These are phyloP conservation scores for Penicillium chermesinum DNA, from an alignment of 495 filamentous ascomycete species.

Conservation along the genomic window DNA sequence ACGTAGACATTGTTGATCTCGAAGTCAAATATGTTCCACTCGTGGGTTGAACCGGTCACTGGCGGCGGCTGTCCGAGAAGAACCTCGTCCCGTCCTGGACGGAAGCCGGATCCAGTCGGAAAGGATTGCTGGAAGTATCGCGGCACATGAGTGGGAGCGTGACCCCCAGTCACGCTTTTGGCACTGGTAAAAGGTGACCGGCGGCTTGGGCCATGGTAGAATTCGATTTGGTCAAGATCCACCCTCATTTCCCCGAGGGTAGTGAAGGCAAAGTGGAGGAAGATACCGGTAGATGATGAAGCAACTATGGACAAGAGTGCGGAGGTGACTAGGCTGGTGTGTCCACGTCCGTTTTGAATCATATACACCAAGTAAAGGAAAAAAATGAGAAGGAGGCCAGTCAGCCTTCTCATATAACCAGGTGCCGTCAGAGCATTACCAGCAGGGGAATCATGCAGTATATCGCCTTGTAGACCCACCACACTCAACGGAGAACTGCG, in stretches of 20 bases:
- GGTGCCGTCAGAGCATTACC: slow-evolving; percentile 3
- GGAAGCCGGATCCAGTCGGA: slow-evolving; percentile 2
- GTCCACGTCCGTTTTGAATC: slow-evolving; percentile 1
- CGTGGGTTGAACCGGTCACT: slow-evolving; percentile 4
- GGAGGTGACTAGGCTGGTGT: slow-evolving; percentile 5
- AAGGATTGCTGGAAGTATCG: slow-evolving; percentile 4
- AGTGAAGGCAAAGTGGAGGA: slow-evolving; percentile 1
- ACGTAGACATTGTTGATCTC: slow-evolving; percentile 7
- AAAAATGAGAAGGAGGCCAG: too few relatives aligned
- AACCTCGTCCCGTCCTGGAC: slow-evolving; percentile 3
- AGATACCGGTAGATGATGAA: slow-evolving; percentile 5
- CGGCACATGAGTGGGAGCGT: not conserved
- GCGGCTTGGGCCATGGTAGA: slow-evolving; percentile 6
- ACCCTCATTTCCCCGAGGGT: slow-evolving; percentile 7
- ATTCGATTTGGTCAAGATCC: slow-evolving; percentile 7
- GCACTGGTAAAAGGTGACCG: slow-evolving; percentile 1
- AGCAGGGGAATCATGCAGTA: slow-evolving; percentile 5
- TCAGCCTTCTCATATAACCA: not conserved
- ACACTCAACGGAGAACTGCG: slow-evolving; percentile 1
- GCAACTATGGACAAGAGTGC: not conserved
- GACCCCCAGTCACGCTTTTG: not conserved
- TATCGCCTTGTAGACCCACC: slow-evolving; percentile 4
- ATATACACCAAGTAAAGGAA: slow-evolving; percentile 1
- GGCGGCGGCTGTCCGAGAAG: not conserved
- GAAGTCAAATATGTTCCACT: slow-evolving; percentile 10